A percentile compares a stretch with the other conserved stretches of the same genome.
phyloP scores from a whole-genome alignment of 2,329 filamentous ascomycete genomes.

The Pyricularia grisea region DNA sequence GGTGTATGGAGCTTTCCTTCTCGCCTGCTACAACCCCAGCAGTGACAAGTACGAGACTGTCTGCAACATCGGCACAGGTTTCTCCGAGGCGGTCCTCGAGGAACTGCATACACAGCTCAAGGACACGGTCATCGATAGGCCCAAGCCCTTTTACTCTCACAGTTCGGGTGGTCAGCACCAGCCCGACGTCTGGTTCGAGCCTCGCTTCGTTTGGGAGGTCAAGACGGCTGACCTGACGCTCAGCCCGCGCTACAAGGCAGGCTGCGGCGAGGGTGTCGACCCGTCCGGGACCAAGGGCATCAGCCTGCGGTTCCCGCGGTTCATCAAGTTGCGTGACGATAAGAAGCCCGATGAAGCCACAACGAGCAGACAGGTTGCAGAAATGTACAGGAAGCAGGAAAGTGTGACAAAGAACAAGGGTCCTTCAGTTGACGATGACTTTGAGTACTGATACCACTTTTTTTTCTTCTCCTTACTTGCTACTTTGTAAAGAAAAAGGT shows the following conservation, averaged over 20 bases:
- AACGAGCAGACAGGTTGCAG: conserved; percentile 73
- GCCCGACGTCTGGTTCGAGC: conserved; percentile 97
- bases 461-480: neutral
- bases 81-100: conserved; percentile 89
- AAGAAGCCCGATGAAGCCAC: conserved; percentile 94
- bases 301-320: conserved; percentile 82
- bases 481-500: neutral
- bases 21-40: conserved; percentile 81
- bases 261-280: conserved; percentile 69
- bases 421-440: conserved; percentile 87
- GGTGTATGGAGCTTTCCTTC: conserved; percentile 89
- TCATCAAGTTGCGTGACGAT: conserved; percentile 85
- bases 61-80: conserved; percentile 97
- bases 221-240: conserved; percentile 93
- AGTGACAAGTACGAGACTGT: conserved; percentile 86
- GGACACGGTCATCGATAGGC: conserved; percentile 70
- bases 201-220: conserved; percentile 91
- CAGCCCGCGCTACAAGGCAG: conserved; percentile 89
- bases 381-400: conserved; percentile 97
- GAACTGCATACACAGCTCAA: conserved; percentile 70
- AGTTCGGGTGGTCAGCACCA: conserved; percentile 80
- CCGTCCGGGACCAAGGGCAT: conserved; percentile 61
- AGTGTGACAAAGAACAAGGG: conserved; percentile 79
- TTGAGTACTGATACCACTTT: conserved; percentile 63
- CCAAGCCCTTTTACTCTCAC: conserved; percentile 93